A percentile compares a stretch with the other conserved stretches of the same genome.
Evolutionary conservation across 306 rosid species (phyloP).

Genomic region (Acmispon strigosus): DNA sequence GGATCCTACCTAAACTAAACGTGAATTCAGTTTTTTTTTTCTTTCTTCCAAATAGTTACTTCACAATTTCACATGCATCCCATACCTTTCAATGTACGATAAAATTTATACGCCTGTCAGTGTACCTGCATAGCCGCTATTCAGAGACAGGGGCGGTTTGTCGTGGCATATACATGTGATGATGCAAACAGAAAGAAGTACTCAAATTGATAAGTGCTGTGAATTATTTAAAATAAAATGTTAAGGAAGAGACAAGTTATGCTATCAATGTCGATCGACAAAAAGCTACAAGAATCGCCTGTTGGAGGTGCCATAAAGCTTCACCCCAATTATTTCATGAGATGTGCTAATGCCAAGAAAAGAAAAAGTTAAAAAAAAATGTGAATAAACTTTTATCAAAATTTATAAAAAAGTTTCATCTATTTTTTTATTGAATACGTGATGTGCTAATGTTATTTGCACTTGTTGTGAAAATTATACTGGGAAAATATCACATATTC

Average conservation of each 20-base stretch:
- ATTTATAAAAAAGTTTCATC: too few species aligned
- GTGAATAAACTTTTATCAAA: too few species aligned
- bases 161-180: background rate
- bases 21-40: too few species aligned
- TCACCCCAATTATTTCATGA: background rate
- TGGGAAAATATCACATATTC: too few species aligned
- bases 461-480: too few species aligned
- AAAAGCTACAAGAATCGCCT: background rate
- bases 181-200: background rate
- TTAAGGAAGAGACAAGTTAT: background rate
- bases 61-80: background rate
- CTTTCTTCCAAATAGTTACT: too few species aligned
- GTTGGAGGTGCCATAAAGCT: background rate
- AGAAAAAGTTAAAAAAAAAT: background rate
- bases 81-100: background rate
- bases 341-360: background rate
- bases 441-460: too few species aligned
- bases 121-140: background rate
- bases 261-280: background rate
- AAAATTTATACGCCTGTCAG: too few species aligned
- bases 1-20: too few species aligned
- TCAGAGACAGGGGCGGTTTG: background rate
- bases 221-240: background rate
- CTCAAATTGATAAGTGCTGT: background rate
- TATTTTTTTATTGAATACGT: too few species aligned